Conservation (phyloP, 2,329 filamentous ascomycete species). For the Thielaviopsis cerberus region DNA sequence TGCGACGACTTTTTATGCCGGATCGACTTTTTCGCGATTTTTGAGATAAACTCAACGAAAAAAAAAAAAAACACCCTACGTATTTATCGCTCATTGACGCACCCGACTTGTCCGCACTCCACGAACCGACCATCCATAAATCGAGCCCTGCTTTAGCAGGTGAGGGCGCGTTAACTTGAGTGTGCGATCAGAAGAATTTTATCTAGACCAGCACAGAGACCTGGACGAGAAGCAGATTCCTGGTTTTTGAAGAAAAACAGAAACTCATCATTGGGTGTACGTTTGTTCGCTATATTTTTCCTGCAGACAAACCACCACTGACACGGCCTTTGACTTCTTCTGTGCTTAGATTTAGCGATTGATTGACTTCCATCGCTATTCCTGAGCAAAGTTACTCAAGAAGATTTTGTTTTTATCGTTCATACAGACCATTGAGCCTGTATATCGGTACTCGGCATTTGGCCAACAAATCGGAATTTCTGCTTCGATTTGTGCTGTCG, state of each 20-base stretch:
- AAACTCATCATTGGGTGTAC: slow-evolving; percentile 6
- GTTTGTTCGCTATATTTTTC: slow-evolving; percentile 8
- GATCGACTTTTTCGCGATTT: slow-evolving; percentile 6
- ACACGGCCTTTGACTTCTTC: slow-evolving; percentile 8
- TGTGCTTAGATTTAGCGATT: slow-evolving; percentile 8
- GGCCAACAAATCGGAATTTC: neutral
- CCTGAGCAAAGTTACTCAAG: neutral
- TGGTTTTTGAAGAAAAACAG: neutral
- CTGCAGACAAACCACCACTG: slow-evolving; percentile 7
- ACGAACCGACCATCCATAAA: neutral
- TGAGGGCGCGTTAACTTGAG: slow-evolving; percentile 3
- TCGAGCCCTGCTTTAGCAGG: slow-evolving; percentile 11
- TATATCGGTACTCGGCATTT: neutral
- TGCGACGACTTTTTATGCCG: slow-evolving; percentile 9
- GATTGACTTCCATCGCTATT: slow-evolving; percentile 9
- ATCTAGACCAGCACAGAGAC: neutral
- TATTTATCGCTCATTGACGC: neutral
- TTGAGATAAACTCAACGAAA: neutral
- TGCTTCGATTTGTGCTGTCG: neutral
- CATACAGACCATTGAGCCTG: neutral
- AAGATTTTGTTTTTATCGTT: slow-evolving; percentile 2
- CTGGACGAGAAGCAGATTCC: neutral
- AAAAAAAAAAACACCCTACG: neutral
- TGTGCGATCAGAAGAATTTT: neutral
- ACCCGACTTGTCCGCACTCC: neutral